Percentiles rank a stretch among this genome's conserved stretches.
Evolutionary conservation across 106 monocot species (phyloP).

Genomic region (Dioscorea dumetorum): DNA sequence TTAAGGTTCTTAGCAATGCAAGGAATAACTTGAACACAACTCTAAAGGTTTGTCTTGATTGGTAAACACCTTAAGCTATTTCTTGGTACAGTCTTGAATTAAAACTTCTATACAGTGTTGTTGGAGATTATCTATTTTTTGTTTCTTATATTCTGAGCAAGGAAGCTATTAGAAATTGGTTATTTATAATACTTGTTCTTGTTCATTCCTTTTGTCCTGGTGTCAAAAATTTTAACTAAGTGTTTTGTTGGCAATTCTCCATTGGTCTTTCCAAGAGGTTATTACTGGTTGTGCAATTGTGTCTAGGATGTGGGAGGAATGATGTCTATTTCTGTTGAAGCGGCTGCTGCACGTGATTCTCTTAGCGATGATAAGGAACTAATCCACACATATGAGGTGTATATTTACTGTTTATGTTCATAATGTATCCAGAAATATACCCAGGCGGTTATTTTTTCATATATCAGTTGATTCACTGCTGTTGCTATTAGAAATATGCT

Average conservation of each 20-base stretch:
- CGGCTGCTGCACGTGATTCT: constrained; percentile 94
- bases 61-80: neutral
- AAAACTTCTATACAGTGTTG: no score
- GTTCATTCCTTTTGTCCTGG: no score
- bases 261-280: neutral
- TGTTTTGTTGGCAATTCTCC: neutral
- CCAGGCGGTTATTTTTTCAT: no score
- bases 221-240: no score
- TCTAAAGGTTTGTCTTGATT: constrained; percentile 53
- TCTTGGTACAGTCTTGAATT: no score
- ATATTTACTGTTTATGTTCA: neutral
- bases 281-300: constrained; percentile 12
- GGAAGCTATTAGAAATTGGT: no score
- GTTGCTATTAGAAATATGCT: no score
- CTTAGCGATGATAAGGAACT: constrained; percentile 81
- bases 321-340: constrained; percentile 99
- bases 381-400: constrained; percentile 94
- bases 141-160: no score
- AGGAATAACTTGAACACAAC: constrained; percentile 99
- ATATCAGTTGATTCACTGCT: no score
- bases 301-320: constrained; percentile 93
- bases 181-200: no score
- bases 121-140: no score
- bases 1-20: constrained; percentile 98
- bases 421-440: neutral